Percentiles rank a stretch among this genome's conserved stretches.
These are phyloP conservation scores for Bigelowiella natans DNA, from an alignment of 78 protist species.

Conservation along the genomic window DNA sequence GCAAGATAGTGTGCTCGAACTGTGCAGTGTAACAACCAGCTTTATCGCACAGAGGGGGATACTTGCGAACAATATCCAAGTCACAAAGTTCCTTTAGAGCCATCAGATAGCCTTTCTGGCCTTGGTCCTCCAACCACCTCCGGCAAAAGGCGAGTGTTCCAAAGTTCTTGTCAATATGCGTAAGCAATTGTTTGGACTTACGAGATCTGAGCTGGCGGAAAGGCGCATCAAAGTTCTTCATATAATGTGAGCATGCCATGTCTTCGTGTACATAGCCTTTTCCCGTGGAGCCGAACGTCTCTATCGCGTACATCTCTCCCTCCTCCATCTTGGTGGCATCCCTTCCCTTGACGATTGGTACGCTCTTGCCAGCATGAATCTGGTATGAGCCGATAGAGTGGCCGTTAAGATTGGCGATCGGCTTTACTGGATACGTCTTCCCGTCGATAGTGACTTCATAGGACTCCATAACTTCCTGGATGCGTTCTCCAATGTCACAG, in stretches of 20 bases:
- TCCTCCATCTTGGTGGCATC: conserved; percentile 72
- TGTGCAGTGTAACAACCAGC: conserved; percentile 85
- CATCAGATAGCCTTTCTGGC: conserved; percentile 4
- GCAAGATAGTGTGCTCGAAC: conserved; percentile 84
- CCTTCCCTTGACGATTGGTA: conserved; percentile 83
- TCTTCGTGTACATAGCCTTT: conserved; percentile 68
- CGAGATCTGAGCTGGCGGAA: not conserved
- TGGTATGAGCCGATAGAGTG: conserved; percentile 83
- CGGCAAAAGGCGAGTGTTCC: conserved; percentile 93
- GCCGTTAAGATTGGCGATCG: conserved; percentile 87
- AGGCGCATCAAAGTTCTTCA: conserved; percentile 52
- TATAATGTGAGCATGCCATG: conserved; percentile 84
- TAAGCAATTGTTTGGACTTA: conserved; percentile 62
- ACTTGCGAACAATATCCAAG: conserved; percentile 49
- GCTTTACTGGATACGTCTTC: conserved; percentile 61
- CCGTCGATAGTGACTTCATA: conserved; percentile 88
- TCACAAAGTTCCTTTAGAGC: conserved; percentile 68
- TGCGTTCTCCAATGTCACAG: conserved; percentile 83
- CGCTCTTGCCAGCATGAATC: conserved; percentile 86
- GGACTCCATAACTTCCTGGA: conserved; percentile 93
- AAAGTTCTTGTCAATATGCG: conserved; percentile 64
- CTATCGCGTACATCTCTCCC: conserved; percentile 96
- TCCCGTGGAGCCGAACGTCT: conserved; percentile 97
- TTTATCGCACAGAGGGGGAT: conserved; percentile 89
- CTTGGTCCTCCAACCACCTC: conserved; percentile 55